These are phyloP conservation scores for Fraxinus anomala DNA, from an alignment of 257 asterid species.

Conservation along the genomic window DNA sequence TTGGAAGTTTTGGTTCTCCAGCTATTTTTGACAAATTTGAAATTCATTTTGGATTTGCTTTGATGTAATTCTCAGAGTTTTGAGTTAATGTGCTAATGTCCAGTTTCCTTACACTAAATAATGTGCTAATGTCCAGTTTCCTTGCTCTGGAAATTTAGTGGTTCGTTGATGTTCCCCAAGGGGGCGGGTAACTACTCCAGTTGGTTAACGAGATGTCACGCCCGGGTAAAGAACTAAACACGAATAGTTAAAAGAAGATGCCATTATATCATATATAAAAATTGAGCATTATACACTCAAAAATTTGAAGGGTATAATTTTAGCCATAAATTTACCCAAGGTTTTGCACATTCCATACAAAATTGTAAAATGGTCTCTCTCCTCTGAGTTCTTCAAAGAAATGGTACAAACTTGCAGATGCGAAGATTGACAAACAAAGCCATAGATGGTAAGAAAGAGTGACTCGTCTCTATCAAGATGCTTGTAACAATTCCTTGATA, in stretches of 20 bases:
- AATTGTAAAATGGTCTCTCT: conserved; percentile 5
- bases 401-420: not conserved
- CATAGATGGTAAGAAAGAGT: conserved; percentile 1
- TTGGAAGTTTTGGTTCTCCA: not conserved
- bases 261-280: not conserved
- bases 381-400: conserved; percentile 12
- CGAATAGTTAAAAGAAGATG: not conserved
- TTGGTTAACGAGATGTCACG: no score
- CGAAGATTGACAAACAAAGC: not conserved
- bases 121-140: no score
- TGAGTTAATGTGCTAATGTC: not conserved
- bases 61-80: not conserved
- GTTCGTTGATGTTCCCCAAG: not conserved
- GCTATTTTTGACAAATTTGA: not conserved
- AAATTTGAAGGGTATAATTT: not conserved
- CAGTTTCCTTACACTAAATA: not conserved
- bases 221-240: no score
- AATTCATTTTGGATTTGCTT: not conserved
- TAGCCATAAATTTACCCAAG: not conserved
- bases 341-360: not conserved
- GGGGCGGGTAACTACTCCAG: no score
- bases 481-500: conserved; percentile 80
- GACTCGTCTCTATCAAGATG: conserved; percentile 37
- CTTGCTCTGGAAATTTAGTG: not conserved
- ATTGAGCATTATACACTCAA: not conserved